Conservation (phyloP, 1,284 basidiomycete genomes). For the Sporisorium iseilematis-ciliati region DNA sequence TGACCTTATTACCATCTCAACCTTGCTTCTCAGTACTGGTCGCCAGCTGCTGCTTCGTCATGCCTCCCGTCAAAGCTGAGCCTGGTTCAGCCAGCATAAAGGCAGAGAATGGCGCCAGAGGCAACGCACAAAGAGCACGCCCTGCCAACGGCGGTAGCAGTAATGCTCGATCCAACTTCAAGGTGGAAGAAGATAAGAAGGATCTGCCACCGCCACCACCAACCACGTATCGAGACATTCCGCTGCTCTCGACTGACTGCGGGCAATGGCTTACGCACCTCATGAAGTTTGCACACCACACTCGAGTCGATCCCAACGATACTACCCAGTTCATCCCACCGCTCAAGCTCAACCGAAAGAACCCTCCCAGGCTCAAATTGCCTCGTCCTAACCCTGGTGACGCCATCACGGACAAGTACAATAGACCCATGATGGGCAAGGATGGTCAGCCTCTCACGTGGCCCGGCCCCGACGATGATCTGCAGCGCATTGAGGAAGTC, state of each 20-base stretch:
- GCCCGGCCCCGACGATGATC: constrained; percentile 54
- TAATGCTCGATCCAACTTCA: constrained; percentile 24
- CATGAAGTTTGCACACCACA: constrained; percentile 66
- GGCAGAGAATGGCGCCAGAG: constrained; percentile 23
- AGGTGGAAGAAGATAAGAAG: constrained; percentile 35
- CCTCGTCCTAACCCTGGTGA: constrained; percentile 62
- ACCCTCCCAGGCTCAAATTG: constrained; percentile 64
- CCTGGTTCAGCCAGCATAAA: constrained; percentile 34
- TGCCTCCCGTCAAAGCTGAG: constrained; percentile 56
- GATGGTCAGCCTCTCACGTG: constrained; percentile 59
- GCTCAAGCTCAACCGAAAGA: constrained; percentile 68
- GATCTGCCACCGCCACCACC: constrained; percentile 47
- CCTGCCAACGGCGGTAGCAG: constrained; percentile 25
- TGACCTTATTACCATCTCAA: not conserved
- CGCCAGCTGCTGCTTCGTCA: constrained; percentile 7
- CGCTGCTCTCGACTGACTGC: constrained; percentile 59
- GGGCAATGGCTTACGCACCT: constrained; percentile 58
- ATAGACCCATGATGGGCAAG: constrained; percentile 56
- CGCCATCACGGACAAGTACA: constrained; percentile 60
- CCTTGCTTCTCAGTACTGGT: not conserved
- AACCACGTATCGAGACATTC: constrained; percentile 66
- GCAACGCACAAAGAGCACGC: constrained; percentile 13
- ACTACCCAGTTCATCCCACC: constrained; percentile 61
- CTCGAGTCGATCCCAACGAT: constrained; percentile 63
- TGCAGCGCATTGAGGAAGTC: constrained; percentile 51